A percentile compares a stretch with the other conserved stretches of the same genome.
These are phyloP conservation scores for Puccinia triticina DNA, from an alignment of 1,284 basidiomycete genomes.

Conservation along the genomic window DNA sequence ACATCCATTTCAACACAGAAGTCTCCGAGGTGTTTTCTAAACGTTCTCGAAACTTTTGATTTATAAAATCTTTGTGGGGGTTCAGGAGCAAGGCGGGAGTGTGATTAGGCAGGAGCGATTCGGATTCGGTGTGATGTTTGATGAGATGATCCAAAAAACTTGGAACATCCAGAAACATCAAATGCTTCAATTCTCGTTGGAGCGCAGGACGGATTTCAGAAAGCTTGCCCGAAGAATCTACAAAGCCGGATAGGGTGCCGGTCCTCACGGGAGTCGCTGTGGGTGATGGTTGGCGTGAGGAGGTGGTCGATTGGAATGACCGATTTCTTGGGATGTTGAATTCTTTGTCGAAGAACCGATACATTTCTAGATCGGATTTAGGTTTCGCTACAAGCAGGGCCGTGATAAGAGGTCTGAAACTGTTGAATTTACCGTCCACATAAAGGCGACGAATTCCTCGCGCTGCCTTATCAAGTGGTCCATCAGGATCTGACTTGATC, in stretches of 20 bases:
- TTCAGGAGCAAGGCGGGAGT: not conserved
- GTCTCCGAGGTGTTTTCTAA: not conserved
- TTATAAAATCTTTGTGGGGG: not conserved
- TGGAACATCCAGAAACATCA: not conserved
- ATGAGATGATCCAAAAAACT: not conserved
- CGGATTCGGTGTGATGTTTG: not conserved
- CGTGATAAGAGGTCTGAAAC: not conserved
- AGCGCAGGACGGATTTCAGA: not conserved
- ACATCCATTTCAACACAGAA: not conserved
- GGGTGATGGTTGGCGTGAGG: too few species aligned
- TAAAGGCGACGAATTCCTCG: not conserved
- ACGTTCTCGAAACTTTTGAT: not conserved
- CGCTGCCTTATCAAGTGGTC: not conserved
- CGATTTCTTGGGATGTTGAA: not conserved
- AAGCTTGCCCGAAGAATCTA: not conserved
- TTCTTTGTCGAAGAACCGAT: not conserved
- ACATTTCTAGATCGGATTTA: slow-evolving; percentile 16
- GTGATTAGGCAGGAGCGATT: too few species aligned
- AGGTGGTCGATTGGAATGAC: not conserved
- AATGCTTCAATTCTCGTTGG: not conserved
- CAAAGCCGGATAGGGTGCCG: not conserved
- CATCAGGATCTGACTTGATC: not conserved
- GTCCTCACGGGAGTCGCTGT: too few species aligned
- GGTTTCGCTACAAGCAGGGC: not conserved
- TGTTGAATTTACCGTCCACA: not conserved